phyloP scores from a whole-genome alignment of 73 alveolate genomes.

The Diophrys sp. region DNA sequence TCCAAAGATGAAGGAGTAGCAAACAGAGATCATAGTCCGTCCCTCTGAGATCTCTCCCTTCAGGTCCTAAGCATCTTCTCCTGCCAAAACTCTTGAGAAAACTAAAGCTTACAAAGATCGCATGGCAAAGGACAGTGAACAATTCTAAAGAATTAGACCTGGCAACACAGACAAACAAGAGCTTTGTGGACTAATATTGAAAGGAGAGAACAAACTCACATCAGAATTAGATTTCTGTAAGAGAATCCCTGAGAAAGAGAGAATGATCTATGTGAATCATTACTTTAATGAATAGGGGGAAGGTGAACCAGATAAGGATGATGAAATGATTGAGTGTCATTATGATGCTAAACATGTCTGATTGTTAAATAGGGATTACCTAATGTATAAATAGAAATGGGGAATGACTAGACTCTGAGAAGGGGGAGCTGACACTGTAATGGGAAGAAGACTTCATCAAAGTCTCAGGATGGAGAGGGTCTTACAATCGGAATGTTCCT shows the following conservation, averaged over 20 bases:
- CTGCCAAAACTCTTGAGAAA: too few species aligned
- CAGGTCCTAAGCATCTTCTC: too few species aligned
- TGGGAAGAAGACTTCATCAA: too few species aligned
- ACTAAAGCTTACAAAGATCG: too few species aligned
- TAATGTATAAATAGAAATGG: too few species aligned
- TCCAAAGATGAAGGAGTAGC: background rate
- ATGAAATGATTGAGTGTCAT: background rate
- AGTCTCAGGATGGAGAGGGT: too few species aligned
- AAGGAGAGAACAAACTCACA: background rate
- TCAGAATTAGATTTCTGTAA: background rate
- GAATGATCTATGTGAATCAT: background rate
- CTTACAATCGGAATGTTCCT: too few species aligned
- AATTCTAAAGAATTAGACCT: background rate
- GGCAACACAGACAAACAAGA: background rate
- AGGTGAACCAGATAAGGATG: background rate
- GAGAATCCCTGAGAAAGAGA: background rate
- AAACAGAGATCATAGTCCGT: background rate
- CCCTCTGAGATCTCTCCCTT: too few species aligned
- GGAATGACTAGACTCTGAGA: too few species aligned
- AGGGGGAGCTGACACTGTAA: too few species aligned
- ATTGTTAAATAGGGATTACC: too few species aligned
- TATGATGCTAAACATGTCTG: background rate
- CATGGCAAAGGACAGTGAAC: background rate
- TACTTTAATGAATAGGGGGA: background rate
- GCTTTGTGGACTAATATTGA: background rate